Base-by-base conservation (phyloP, 805 yeast genomes). In the Diddensiella transvaalensis region DNA sequence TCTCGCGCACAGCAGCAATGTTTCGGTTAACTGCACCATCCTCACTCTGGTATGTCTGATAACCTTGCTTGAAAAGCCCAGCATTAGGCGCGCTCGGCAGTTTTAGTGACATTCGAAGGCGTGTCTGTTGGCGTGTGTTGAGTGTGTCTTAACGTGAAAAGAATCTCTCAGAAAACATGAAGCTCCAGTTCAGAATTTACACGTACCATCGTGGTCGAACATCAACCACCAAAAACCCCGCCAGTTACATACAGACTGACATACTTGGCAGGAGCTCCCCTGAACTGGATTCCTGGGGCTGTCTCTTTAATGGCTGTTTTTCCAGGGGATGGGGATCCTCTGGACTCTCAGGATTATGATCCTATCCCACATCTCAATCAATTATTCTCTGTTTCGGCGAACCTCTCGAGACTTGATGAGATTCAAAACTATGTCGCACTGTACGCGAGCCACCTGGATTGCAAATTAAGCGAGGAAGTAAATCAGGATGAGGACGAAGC, bases 21-120 rank as follows among this genome's bases (percentile, higher is more conserved):
- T 95, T 93, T 63, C 96, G 81, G 60, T 79, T 78, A 50, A 91
- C 86, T 43, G 96, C 98, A 46, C 99, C 99, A 70, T 93, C 99
- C 24, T 88, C 89, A 65, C 84, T 84, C 40, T 85, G 76, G 62
- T 87, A 84, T 29, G 88, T 79, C 63, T 85, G 88, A 71, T 90
- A 91, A 18, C 99, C 99, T 65, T 87, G 96, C 66, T 93, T 93
- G 75, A 93, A 93, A 44, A 93, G 79, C 48, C 96, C 96, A 33
- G 96, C 78, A 56, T 87, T 86, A 40, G 98, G 98, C 43, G 95
- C 96, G 58, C 80, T 82, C 30, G 99, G 99, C 53, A 93, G 73
- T 70, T 86, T 85, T 48, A 93, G 74, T 45, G 96, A 87, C 97
- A 91, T 91, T 32, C 22, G 23, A 21, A 29, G 17, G 35, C 38